Conservation (phyloP, 345 rosid genomes). For the Abelmoschus esculentus region DNA sequence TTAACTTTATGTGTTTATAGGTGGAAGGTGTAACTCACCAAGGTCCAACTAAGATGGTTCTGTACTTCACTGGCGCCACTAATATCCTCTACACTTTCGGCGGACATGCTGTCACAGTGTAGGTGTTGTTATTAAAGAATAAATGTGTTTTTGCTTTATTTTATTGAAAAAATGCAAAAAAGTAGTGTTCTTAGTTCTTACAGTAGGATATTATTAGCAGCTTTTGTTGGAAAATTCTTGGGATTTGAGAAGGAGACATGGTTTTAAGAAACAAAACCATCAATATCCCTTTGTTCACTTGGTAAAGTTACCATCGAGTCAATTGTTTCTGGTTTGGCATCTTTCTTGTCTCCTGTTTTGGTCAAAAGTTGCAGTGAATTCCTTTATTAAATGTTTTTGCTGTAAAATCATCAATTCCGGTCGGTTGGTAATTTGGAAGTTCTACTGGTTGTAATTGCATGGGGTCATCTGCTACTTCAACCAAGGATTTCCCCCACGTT, state of each 20-base stretch:
- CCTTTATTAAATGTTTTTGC: not conserved
- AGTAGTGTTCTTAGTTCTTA: not conserved
- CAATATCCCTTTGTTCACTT: not conserved
- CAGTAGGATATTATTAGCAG: conserved; percentile 1
- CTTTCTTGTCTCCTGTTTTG: conserved; percentile 6
- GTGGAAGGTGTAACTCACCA: conserved; percentile 55
- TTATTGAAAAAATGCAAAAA: not conserved
- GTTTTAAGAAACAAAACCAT: not conserved
- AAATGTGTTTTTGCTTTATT: not conserved
- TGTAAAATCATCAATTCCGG: not conserved
- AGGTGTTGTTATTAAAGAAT: conserved; percentile 20
- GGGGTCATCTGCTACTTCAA: conserved; percentile 4
- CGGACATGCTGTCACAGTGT: conserved; percentile 89
- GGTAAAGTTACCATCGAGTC: not conserved
- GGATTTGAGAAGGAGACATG: conserved; percentile 7
- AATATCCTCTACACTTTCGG: conserved; percentile 83
- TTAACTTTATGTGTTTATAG: conserved; percentile 18
- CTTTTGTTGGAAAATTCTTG: conserved; percentile 12
- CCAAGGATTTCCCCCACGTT: not conserved
- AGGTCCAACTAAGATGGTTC: conserved; percentile 52
- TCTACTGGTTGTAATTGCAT: not conserved
- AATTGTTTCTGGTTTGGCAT: not conserved
- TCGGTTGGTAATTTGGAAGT: not conserved
- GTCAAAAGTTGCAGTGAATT: not conserved
- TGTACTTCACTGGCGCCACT: conserved; percentile 87